These are phyloP conservation scores for Epicoccum sorghinum DNA, from an alignment of 2,329 filamentous ascomycete genomes.

Conservation along the genomic window DNA sequence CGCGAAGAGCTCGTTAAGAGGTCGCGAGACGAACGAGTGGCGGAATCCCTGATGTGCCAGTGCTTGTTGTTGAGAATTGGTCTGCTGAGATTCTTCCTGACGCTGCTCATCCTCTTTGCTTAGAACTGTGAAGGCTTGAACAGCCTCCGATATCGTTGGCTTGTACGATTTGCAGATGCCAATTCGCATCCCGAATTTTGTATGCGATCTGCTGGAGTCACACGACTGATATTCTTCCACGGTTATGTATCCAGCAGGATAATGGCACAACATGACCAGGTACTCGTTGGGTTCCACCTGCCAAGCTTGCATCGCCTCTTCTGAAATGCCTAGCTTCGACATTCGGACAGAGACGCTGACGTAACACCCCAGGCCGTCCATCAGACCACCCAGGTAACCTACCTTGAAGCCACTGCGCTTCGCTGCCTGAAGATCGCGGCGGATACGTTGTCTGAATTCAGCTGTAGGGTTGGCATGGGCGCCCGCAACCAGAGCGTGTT, in stretches of 20 bases:
- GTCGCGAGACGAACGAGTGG: slow-evolving; percentile 72
- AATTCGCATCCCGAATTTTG: slow-evolving; percentile 65
- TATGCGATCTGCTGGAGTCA: slow-evolving; percentile 44
- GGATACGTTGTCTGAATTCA: slow-evolving; percentile 52
- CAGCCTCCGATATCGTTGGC: slow-evolving; percentile 64
- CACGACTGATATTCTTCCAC: slow-evolving; percentile 60
- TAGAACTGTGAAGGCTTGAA: slow-evolving; percentile 56
- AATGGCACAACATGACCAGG: slow-evolving; percentile 73
- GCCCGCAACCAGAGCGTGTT: not conserved
- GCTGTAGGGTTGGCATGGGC: slow-evolving; percentile 30
- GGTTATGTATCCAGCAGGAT: slow-evolving; percentile 65
- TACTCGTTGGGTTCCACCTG: slow-evolving; percentile 70
- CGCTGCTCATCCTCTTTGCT: slow-evolving; percentile 41
- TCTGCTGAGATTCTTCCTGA: slow-evolving; percentile 27
- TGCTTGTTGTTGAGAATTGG: slow-evolving; percentile 23
- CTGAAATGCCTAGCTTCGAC: slow-evolving; percentile 72
- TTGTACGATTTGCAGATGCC: slow-evolving; percentile 77
- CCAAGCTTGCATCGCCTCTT: slow-evolving; percentile 80
- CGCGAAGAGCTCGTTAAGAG: slow-evolving; percentile 72
- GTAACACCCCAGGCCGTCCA: slow-evolving; percentile 56
- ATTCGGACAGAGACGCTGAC: slow-evolving; percentile 74
- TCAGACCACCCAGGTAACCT: slow-evolving; percentile 63
- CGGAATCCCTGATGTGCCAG: slow-evolving; percentile 50
- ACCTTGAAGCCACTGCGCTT: slow-evolving; percentile 73
- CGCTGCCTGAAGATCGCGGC: slow-evolving; percentile 65